Evolutionary conservation across 805 yeast genomes (phyloP).

Genomic region (Starmerella vaccinii): DNA sequence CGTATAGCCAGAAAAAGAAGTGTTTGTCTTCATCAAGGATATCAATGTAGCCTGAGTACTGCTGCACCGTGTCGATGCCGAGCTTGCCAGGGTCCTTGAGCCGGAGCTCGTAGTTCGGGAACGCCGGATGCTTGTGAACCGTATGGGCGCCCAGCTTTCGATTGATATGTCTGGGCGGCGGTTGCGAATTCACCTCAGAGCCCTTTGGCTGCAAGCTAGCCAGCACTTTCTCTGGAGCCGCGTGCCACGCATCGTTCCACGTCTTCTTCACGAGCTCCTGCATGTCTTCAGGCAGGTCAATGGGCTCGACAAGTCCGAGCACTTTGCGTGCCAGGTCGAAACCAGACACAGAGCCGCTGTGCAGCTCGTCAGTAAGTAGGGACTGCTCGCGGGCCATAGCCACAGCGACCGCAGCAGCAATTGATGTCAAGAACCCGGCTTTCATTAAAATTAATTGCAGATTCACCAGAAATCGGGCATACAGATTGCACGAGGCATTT

Average conservation of each 20-base stretch:
- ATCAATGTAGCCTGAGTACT: slow-evolving; percentile 67
- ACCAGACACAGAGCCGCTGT: not conserved
- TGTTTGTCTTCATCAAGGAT: slow-evolving; percentile 79
- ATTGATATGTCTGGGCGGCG: slow-evolving; percentile 14
- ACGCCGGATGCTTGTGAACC: slow-evolving; percentile 12
- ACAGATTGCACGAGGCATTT: too few relatives aligned
- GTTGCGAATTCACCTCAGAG: slow-evolving; percentile 8
- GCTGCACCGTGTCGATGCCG: slow-evolving; percentile 73
- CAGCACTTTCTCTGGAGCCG: slow-evolving; percentile 8
- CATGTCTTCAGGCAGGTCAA: not conserved
- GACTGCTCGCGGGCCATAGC: slow-evolving; percentile 6
- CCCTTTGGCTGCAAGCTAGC: slow-evolving; percentile 5
- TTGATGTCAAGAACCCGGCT: not conserved
- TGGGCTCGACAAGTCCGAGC: not conserved
- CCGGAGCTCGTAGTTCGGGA: slow-evolving; percentile 45
- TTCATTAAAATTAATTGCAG: too few relatives aligned
- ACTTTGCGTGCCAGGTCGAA: slow-evolving; percentile 12
- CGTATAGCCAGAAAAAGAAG: slow-evolving; percentile 88
- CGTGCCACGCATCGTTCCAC: slow-evolving; percentile 6
- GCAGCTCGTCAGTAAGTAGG: not conserved
- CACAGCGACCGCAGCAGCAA: not conserved
- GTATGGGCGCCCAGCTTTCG: slow-evolving; percentile 15
- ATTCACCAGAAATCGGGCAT: too few relatives aligned
- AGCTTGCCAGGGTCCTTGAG: slow-evolving; percentile 51
- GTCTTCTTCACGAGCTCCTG: slow-evolving; percentile 9